These are phyloP conservation scores for Crithidia bombi DNA, from an alignment of 208 protist genomes.

Conservation along the genomic window DNA sequence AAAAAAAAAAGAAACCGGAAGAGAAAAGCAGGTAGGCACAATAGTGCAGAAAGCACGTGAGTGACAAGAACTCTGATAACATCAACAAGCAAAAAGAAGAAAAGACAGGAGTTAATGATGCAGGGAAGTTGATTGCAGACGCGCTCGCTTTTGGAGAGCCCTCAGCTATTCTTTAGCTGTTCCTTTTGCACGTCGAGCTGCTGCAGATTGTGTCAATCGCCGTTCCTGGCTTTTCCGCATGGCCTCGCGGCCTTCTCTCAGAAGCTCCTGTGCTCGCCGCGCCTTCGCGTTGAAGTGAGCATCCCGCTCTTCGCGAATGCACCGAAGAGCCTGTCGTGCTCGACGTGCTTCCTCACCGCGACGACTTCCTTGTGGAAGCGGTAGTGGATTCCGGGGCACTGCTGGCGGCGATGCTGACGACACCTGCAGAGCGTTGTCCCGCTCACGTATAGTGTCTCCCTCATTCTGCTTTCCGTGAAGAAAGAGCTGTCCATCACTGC, in stretches of 20 bases:
- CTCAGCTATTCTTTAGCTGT: neutral
- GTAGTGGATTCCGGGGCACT: neutral
- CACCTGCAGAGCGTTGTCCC: no score
- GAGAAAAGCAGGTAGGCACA: neutral
- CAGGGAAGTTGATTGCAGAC: no score
- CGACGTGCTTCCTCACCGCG: slow-evolving; percentile 9
- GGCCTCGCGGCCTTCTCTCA: slow-evolving; percentile 23
- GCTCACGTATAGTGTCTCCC: no score
- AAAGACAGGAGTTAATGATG: no score
- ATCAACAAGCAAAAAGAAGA: no score
- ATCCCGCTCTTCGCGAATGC: slow-evolving; percentile 27
- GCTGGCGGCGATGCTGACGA: neutral
- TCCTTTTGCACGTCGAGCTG: neutral
- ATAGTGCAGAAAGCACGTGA: no score
- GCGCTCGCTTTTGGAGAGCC: neutral
- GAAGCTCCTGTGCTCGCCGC: slow-evolving; percentile 28
- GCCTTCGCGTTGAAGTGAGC: slow-evolving; percentile 32
- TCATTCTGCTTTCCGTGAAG: no score
- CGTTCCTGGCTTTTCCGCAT: slow-evolving; percentile 13
- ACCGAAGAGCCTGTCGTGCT: slow-evolving; percentile 21
- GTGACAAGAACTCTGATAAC: no score
- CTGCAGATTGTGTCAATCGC: slow-evolving; percentile 10
- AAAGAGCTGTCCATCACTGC: no score
- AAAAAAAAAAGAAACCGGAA: slow-evolving; percentile 1
- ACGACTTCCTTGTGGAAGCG: slow-evolving; percentile 3